These are phyloP conservation scores for Capsicum rhomboideum DNA, from an alignment of 257 asterid species.

Conservation along the genomic window DNA sequence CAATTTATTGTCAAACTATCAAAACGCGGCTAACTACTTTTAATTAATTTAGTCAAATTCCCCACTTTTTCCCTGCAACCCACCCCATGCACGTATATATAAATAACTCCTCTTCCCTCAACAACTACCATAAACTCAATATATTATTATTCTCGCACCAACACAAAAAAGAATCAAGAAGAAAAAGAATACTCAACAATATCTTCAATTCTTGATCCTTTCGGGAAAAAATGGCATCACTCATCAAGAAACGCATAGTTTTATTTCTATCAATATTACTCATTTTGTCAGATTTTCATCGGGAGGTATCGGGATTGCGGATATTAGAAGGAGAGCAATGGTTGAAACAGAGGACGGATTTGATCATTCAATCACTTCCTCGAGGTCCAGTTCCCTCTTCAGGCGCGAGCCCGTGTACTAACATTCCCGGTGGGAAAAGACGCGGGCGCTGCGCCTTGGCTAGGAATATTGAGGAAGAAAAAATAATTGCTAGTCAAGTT, in stretches of 20 bases:
- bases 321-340: conserved; percentile 18
- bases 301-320: conserved; percentile 15
- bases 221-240: background rate
- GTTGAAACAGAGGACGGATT: conserved; percentile 1
- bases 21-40: background rate
- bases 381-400: conserved; percentile 30
- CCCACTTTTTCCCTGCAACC: background rate
- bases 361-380: conserved; percentile 40
- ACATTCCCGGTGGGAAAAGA: conserved; percentile 33
- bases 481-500: background rate
- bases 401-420: conserved; percentile 43
- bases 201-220: background rate
- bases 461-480: background rate
- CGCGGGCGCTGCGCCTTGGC: conserved; percentile 43
- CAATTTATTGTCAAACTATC: background rate
- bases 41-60: background rate
- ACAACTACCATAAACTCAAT: background rate
- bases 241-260: background rate
- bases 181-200: background rate
- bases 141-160: background rate
- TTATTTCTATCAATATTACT: background rate
- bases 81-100: background rate
- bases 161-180: background rate
- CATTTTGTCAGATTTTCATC: background rate
- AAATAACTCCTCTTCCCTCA: background rate